Evolutionary conservation across 2,329 filamentous ascomycete species (phyloP).

Genomic region (Teratosphaeria nubilosa): DNA sequence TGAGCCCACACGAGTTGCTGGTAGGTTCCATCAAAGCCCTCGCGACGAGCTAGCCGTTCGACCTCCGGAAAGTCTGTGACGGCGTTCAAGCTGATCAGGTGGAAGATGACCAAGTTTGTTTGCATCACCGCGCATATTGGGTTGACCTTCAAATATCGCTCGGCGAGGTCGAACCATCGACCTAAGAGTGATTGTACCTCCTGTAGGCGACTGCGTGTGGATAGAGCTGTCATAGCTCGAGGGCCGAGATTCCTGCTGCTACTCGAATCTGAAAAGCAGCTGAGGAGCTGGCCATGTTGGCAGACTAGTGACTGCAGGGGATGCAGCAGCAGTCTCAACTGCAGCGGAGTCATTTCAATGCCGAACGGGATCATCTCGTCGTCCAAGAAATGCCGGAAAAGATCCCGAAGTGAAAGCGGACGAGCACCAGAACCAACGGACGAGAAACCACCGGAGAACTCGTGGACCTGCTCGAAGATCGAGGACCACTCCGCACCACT

Average conservation of each 20-base stretch:
- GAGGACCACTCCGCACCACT: constrained; percentile 50
- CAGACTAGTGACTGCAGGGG: constrained; percentile 56
- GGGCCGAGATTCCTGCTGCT: constrained; percentile 34
- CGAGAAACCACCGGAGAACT: constrained; percentile 43
- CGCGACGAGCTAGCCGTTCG: constrained; percentile 54
- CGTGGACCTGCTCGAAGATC: constrained; percentile 49
- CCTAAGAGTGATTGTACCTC: constrained; percentile 55
- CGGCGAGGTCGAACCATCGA: constrained; percentile 58
- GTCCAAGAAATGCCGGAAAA: constrained; percentile 59
- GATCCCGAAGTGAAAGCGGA: constrained; percentile 50
- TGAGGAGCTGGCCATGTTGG: constrained; percentile 55
- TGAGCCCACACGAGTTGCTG: constrained; percentile 46
- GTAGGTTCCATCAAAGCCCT: constrained; percentile 47
- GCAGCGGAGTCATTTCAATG: constrained; percentile 43
- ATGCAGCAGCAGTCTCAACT: constrained; percentile 58
- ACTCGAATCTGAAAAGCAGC: constrained; percentile 51
- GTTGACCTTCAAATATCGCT: constrained; percentile 45
- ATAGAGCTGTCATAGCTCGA: constrained; percentile 46
- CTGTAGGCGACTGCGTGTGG: constrained; percentile 50
- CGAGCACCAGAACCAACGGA: constrained; percentile 44
- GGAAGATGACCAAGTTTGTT: constrained; percentile 59
- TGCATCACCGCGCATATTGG: constrained; percentile 50
- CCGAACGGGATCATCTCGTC: constrained; percentile 49
- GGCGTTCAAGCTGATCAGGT: constrained; percentile 59
- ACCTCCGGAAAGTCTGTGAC: constrained; percentile 59